Evolutionary conservation across 2,329 filamentous ascomycete genomes (phyloP), one percentile per base, ranked within the genome.

Genomic region (Elsinoe arachidis): DNA sequence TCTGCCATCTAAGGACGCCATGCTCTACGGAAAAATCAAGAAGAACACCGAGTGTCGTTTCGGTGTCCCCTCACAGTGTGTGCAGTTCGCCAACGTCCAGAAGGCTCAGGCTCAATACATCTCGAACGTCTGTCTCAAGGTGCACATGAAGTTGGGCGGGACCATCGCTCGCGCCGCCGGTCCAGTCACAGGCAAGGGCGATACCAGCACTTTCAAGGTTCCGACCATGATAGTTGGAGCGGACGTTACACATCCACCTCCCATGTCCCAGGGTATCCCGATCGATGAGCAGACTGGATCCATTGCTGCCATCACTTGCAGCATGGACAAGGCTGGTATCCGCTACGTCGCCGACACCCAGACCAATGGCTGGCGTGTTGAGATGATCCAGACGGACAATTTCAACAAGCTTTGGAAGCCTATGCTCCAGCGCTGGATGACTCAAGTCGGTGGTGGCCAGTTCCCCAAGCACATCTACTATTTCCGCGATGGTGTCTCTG

Each of bases 51-150:
- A 99, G 64, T 92, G 88, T 66, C 85, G 88, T 34, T 91, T 84
- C 62, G 90, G 87, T n/a, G 80, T 91, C 12, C 78, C 90, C 0
- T 89, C 90, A 0, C 93, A 97, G 68, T 86, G 91, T 61, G 68
- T 97, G n/a, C 85, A 90, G 62, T 75, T 78, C 2, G 73, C 74
- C 0, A 86, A 95, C 59, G 87, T 92, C 0, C 64, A 74, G 37
- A 86, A 86, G 68, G 82, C 81, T 14, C 82, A 87, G 19, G 79
- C 80, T 0, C 93, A 99, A 66, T 97, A 97, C 72, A 86, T 88
- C 66, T 93, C 88, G 1, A 99, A 99, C 61, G 90, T 99, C 0
- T 81, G 84, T 62, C 93, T 99, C 89, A 99, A 99, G 75, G 84
- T 99, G 63, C 97, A 99, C 65, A 87, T 89, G 2, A 99, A 99